Percentiles rank a stretch among this genome's conserved stretches.
Conservation (phyloP, 352 stramenopile species). For the Pythium angustatum region DNA sequence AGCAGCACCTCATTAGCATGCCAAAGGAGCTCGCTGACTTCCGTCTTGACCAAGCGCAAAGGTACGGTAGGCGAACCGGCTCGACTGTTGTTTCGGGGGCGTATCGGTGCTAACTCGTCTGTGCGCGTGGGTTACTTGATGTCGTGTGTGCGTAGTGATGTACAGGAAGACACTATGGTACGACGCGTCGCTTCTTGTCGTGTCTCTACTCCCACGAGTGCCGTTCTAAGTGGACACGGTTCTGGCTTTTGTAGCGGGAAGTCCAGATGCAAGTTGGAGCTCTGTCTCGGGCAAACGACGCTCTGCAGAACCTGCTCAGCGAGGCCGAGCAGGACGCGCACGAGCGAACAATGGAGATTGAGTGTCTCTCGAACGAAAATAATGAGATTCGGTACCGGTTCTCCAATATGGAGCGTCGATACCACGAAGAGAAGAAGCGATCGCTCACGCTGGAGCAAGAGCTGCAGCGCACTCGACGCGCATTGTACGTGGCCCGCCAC, state of each 20-base stretch:
- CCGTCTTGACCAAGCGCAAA: conserved; percentile 49
- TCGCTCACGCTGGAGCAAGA: conserved; percentile 66
- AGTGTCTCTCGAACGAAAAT: conserved; percentile 79
- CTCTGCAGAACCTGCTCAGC: conserved; percentile 60
- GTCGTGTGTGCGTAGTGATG: conserved; percentile 23
- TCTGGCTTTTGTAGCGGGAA: conserved; percentile 39
- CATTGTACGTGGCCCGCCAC: conserved; percentile 20
- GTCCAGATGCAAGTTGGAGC: conserved; percentile 60
- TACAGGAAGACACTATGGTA: conserved; percentile 62
- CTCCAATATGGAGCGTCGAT: conserved; percentile 59
- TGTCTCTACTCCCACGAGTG: background rate
- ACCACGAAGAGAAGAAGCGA: conserved; percentile 69
- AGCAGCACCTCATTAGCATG: conserved; percentile 74
- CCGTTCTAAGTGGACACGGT: background rate
- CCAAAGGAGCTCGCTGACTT: conserved; percentile 68
- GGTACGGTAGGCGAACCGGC: too few relatives aligned
- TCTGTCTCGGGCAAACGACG: conserved; percentile 62
- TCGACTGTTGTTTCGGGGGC: conserved; percentile 6
- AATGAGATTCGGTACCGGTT: conserved; percentile 67
- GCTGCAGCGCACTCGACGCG: conserved; percentile 45
- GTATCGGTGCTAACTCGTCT: background rate
- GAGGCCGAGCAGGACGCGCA: conserved; percentile 62
- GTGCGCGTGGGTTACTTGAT: conserved; percentile 6
- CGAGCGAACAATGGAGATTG: conserved; percentile 64
- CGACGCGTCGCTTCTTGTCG: background rate